Percentiles rank a stretch among this genome's conserved stretches.
Conservation (phyloP, 192 early-diverging fungal genomes). For the Entomortierella beljakovae region DNA sequence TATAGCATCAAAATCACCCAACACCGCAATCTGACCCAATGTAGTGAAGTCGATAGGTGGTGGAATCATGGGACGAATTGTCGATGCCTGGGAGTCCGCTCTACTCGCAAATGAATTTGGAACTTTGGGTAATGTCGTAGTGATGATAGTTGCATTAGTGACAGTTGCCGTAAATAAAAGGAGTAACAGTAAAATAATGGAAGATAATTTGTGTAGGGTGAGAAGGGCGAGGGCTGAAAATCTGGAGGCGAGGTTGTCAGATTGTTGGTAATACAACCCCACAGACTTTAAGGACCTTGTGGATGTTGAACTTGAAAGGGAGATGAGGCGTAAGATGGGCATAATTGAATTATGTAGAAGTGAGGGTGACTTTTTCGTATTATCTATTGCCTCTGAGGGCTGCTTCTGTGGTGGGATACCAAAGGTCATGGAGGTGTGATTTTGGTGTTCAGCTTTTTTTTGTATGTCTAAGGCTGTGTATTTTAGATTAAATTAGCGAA, state of each 20-base stretch:
- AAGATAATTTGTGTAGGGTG: neutral
- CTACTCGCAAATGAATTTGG: slow-evolving; percentile 15
- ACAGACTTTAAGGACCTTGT: no score
- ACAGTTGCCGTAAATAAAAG: neutral
- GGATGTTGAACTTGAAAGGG: no score
- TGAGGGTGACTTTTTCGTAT: no score
- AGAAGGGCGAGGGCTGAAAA: neutral
- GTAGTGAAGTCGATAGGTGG: slow-evolving; percentile 39
- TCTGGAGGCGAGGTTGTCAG: no score
- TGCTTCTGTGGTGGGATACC: neutral
- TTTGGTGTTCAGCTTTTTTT: no score
- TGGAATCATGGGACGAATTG: neutral
- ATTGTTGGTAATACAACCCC: no score
- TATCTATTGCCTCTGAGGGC: no score
- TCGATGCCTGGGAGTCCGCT: neutral
- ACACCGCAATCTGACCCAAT: slow-evolving; percentile 37
- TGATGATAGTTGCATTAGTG: neutral
- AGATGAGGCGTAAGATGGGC: neutral
- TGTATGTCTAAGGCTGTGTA: no score
- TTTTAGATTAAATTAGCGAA: neutral
- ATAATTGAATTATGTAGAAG: neutral
- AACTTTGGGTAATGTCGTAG: neutral
- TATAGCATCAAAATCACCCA: slow-evolving; percentile 44
- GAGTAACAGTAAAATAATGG: neutral
- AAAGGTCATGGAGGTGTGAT: neutral